Conservation (phyloP, 208 protist genomes). For the Phytomonas sp. region DNA sequence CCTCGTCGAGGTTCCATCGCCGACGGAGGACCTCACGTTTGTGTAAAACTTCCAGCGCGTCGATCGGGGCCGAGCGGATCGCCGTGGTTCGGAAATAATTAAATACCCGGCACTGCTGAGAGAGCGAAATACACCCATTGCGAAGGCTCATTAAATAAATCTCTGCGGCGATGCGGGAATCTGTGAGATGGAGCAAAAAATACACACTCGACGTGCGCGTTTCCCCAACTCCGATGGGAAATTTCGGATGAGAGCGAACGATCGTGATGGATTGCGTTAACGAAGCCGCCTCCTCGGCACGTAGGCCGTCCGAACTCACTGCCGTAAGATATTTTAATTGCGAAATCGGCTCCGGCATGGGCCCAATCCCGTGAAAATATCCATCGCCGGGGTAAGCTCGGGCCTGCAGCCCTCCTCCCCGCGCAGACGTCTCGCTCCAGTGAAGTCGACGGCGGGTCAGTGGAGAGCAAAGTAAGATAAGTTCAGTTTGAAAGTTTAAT, state of each 20-base stretch:
- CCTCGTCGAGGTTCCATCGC: constrained; percentile 61
- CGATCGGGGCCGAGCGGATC: constrained; percentile 21
- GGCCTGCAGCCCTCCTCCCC: constrained; percentile 27
- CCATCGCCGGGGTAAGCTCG: constrained; percentile 68
- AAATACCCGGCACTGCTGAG: constrained; percentile 33
- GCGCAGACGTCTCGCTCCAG: background rate
- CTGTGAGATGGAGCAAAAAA: constrained; percentile 45
- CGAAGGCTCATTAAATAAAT: constrained; percentile 52
- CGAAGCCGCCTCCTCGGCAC: constrained; percentile 24
- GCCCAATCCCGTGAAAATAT: constrained; percentile 12
- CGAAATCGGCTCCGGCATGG: constrained; percentile 28
- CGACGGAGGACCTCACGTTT: constrained; percentile 33
- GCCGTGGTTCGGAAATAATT: constrained; percentile 25
- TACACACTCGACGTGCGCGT: background rate
- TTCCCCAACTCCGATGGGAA: too few relatives aligned
- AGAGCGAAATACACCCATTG: constrained; percentile 43
- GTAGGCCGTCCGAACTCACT: constrained; percentile 7
- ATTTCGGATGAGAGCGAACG: background rate
- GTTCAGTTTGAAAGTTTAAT: constrained; percentile 90
- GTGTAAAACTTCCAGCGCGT: constrained; percentile 35
- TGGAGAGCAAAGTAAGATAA: constrained; percentile 42
- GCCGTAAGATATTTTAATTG: constrained; percentile 29
- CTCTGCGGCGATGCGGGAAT: constrained; percentile 63
- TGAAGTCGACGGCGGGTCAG: constrained; percentile 60
- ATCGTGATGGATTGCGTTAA: constrained; percentile 24